These are phyloP conservation scores for Podospora comata DNA, from an alignment of 495 filamentous ascomycete genomes.

Conservation along the genomic window DNA sequence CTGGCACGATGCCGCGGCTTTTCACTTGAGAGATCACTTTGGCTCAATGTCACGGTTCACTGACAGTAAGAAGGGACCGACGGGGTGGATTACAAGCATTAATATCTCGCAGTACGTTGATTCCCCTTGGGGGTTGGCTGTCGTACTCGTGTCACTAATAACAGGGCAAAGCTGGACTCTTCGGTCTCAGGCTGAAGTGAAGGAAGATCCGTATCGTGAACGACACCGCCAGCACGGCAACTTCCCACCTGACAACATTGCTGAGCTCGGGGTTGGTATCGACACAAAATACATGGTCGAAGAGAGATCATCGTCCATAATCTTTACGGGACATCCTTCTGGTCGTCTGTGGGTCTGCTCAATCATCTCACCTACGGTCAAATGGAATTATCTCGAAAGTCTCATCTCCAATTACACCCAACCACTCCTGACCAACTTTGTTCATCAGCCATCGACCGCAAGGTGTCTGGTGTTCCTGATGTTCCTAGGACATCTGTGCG, in stretches of 20 bases:
- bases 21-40: slow-evolving; percentile 13
- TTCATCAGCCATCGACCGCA: slow-evolving; percentile 18
- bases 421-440: slow-evolving; percentile 10
- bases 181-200: slow-evolving; percentile 4
- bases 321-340: slow-evolving; percentile 13
- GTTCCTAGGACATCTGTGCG: slow-evolving; percentile 18
- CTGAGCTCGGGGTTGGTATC: slow-evolving; percentile 8
- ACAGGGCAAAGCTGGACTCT: background rate
- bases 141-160: background rate
- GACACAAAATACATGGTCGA: slow-evolving; percentile 12
- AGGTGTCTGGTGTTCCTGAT: slow-evolving; percentile 18
- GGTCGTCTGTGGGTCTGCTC: slow-evolving; percentile 19
- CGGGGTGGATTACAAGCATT: slow-evolving; percentile 17
- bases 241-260: slow-evolving; percentile 20
- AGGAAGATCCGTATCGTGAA: slow-evolving; percentile 4
- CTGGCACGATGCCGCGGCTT: background rate
- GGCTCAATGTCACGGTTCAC: slow-evolving; percentile 17
- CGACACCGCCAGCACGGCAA: slow-evolving; percentile 17
- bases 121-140: background rate
- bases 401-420: background rate
- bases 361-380: slow-evolving; percentile 3
- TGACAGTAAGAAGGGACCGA: slow-evolving; percentile 10
- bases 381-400: background rate
- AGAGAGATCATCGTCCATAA: slow-evolving; percentile 15
- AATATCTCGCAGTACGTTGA: slow-evolving; percentile 12